These are phyloP conservation scores for Russula sp. DNA, from an alignment of 768 basidiomycete species.

Conservation along the genomic window DNA sequence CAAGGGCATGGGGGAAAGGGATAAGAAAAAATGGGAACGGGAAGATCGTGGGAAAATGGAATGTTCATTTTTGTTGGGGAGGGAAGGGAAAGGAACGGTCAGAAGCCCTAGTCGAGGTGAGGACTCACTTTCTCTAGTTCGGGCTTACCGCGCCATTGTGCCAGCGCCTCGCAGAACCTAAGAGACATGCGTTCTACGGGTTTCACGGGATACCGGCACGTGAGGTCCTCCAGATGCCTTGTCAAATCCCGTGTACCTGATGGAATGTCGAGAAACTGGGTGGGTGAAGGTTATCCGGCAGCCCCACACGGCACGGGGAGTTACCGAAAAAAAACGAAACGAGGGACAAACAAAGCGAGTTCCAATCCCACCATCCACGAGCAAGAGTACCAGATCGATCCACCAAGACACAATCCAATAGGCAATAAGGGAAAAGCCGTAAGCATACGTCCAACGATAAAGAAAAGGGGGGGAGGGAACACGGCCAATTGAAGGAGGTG, in stretches of 20 bases:
- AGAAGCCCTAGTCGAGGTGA: background rate
- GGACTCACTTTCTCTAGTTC: conserved; percentile 68
- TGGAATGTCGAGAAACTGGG: conserved; percentile 76
- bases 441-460: background rate
- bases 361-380: background rate
- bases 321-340: background rate
- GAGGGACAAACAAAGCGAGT: no score
- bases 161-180: conserved; percentile 77
- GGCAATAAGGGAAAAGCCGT: conserved; percentile 14
- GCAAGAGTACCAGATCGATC: background rate
- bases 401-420: background rate
- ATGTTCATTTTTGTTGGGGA: background rate
- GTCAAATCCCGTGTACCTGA: conserved; percentile 67
- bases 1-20: no score
- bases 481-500: background rate
- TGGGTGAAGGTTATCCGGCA: background rate
- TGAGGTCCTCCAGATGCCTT: conserved; percentile 74
- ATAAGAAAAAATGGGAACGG: no score
- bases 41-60: background rate
- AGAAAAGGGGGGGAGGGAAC: background rate
- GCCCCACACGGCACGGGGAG: background rate
- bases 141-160: conserved; percentile 80
- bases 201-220: conserved; percentile 78
- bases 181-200: conserved; percentile 76
- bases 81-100: background rate